These are phyloP conservation scores for Solanum clarkiae DNA, from an alignment of 257 asterid genomes.

Conservation along the genomic window DNA sequence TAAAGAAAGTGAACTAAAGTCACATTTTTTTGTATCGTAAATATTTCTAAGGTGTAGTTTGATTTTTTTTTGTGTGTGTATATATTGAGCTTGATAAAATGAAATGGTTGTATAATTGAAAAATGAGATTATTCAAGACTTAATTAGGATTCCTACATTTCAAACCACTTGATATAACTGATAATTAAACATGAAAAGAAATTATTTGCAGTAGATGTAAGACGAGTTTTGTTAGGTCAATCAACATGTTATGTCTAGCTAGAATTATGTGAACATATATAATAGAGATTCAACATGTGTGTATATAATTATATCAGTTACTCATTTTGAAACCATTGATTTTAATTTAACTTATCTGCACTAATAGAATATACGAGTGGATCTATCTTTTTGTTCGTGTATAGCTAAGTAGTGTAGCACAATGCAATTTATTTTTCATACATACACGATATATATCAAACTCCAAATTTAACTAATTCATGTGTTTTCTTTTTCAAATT, in stretches of 20 bases:
- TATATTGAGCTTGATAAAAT: too few species aligned
- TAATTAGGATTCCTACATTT: conserved; percentile 7
- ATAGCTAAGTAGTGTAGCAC: neutral
- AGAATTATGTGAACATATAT: neutral
- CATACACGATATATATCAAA: too few species aligned
- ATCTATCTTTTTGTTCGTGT: neutral
- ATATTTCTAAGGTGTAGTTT: too few species aligned
- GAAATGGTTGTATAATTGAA: too few species aligned
- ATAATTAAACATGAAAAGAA: neutral
- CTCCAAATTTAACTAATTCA: too few species aligned
- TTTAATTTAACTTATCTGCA: neutral
- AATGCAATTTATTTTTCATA: neutral
- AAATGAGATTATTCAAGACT: too few species aligned
- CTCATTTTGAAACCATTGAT: neutral
- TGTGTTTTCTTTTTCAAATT: too few species aligned
- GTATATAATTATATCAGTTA: neutral
- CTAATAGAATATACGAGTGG: neutral
- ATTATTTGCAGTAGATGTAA: neutral
- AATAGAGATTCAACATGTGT: neutral
- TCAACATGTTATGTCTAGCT: neutral
- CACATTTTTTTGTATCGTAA: too few species aligned
- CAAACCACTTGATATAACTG: conserved; percentile 4
- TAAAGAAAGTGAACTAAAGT: neutral
- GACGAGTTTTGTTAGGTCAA: neutral
- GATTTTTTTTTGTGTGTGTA: too few species aligned